A percentile compares a stretch with the other conserved stretches of the same genome.
These are phyloP conservation scores for Fusarium multiceps DNA, from an alignment of 2,329 filamentous ascomycete species.

Conservation along the genomic window DNA sequence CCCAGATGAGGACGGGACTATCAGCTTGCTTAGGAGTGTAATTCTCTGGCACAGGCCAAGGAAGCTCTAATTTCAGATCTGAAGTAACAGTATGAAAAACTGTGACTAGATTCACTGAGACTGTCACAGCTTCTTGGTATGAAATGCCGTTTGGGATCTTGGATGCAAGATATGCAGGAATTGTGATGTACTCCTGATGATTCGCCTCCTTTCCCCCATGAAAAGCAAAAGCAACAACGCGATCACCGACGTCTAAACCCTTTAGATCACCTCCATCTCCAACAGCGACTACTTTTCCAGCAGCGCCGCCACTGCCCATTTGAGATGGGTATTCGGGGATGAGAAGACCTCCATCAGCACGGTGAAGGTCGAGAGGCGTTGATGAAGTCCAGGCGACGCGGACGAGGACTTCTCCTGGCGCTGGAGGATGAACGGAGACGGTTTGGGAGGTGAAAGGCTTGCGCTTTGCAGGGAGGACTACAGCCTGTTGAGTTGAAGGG, in stretches of 20 bases:
- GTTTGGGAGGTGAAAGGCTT: constrained; percentile 67
- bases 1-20: constrained; percentile 62
- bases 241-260: constrained; percentile 63
- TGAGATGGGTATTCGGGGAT: constrained; percentile 60
- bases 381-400: constrained; percentile 69
- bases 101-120: constrained; percentile 69
- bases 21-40: constrained; percentile 53
- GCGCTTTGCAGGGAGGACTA: constrained; percentile 65
- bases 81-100: constrained; percentile 64
- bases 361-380: constrained; percentile 70
- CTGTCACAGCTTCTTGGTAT: constrained; percentile 60
- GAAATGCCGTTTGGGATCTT: constrained; percentile 57
- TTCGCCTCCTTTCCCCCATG: constrained; percentile 59
- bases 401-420: constrained; percentile 62
- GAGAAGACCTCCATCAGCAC: constrained; percentile 68
- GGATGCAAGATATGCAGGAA: constrained; percentile 61
- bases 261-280: constrained; percentile 55
- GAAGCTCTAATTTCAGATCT: constrained; percentile 65
- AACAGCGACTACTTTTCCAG: constrained; percentile 64
- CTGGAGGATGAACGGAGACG: constrained; percentile 52
- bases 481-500: constrained; percentile 72
- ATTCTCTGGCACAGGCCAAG: constrained; percentile 64
- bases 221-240: constrained; percentile 67
- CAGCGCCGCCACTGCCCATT: constrained; percentile 62
- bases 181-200: constrained; percentile 66